Evolutionary conservation across 495 filamentous ascomycete genomes (phyloP).

Genomic region (Aspergillus baeticus): DNA sequence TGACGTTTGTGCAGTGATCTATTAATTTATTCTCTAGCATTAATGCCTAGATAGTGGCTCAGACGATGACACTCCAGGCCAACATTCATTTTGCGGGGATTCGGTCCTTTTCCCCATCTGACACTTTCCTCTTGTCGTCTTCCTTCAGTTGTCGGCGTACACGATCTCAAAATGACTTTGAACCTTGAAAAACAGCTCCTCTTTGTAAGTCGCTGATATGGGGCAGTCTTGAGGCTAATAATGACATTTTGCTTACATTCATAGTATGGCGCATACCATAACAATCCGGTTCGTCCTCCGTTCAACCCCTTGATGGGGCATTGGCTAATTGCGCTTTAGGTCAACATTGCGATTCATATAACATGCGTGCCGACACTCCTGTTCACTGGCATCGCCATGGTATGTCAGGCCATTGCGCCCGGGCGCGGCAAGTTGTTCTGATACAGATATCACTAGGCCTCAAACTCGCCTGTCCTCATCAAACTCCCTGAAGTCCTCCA

Average conservation of each 20-base stretch:
- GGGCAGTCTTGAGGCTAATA: not conserved
- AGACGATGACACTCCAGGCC: not conserved
- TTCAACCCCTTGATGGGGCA: not conserved
- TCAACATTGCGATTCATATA: slow-evolving; percentile 88
- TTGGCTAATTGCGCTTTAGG: slow-evolving; percentile 36
- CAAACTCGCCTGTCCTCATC: slow-evolving; percentile 73
- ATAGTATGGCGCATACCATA: slow-evolving; percentile 91
- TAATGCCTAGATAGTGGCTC: not conserved
- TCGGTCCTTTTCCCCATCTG: not conserved
- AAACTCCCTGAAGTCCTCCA: slow-evolving; percentile 67
- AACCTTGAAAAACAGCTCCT: slow-evolving; percentile 77
- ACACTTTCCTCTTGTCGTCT: too few species aligned
- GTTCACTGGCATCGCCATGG: slow-evolving; percentile 75
- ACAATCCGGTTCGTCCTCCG: slow-evolving; percentile 61
- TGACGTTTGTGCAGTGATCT: slow-evolving; percentile 3
- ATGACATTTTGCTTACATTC: slow-evolving; percentile 20
- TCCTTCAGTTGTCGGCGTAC: not conserved
- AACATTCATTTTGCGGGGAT: not conserved
- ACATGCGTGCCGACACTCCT: slow-evolving; percentile 83
- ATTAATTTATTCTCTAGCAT: not conserved
- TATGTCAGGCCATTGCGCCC: slow-evolving; percentile 40
- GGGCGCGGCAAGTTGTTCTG: slow-evolving; percentile 9
- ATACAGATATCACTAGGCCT: slow-evolving; percentile 54
- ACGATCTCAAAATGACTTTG: slow-evolving; percentile 57
- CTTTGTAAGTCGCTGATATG: slow-evolving; percentile 58